Conservation (phyloP, 2,329 filamentous ascomycete species). For the Ceratocystis albifundus region DNA sequence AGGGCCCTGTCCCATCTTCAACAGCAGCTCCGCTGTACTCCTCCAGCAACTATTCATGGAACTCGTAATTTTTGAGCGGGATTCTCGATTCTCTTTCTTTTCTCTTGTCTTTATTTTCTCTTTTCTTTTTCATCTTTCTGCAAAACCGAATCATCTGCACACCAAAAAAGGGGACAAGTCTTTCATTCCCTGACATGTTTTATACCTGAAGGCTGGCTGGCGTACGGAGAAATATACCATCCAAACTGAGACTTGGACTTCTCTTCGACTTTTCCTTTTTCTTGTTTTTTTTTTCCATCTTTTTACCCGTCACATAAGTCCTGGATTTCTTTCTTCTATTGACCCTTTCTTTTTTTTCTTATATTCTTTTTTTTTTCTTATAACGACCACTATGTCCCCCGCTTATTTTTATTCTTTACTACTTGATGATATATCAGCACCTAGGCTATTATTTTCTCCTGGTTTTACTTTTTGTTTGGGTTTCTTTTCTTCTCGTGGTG, state of each 20-base stretch:
- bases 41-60: conserved; percentile 48
- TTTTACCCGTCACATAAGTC: not conserved
- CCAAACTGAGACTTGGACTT: conserved; percentile 9
- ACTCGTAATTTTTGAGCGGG: conserved; percentile 32
- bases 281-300: conserved; percentile 16
- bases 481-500: conserved; percentile 3
- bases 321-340: conserved; percentile 7
- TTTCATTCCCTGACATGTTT: conserved; percentile 16
- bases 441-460: not conserved
- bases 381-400: not conserved
- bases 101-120: conserved; percentile 17
- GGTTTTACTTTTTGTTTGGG: conserved; percentile 11
- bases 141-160: conserved; percentile 1
- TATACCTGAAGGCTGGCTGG: conserved; percentile 14
- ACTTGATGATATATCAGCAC: conserved; percentile 4
- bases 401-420: conserved; percentile 14
- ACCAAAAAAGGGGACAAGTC: conserved; percentile 10
- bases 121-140: conserved; percentile 12
- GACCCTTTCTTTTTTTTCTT: not conserved
- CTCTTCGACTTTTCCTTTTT: conserved; percentile 23
- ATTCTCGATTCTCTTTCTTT: not conserved
- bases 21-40: conserved; percentile 29
- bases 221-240: conserved; percentile 13
- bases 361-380: conserved; percentile 15
- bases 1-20: conserved; percentile 18